Base-by-base conservation (phyloP, 2,329 filamentous ascomycete genomes). In the Monosporascus sp. region DNA sequence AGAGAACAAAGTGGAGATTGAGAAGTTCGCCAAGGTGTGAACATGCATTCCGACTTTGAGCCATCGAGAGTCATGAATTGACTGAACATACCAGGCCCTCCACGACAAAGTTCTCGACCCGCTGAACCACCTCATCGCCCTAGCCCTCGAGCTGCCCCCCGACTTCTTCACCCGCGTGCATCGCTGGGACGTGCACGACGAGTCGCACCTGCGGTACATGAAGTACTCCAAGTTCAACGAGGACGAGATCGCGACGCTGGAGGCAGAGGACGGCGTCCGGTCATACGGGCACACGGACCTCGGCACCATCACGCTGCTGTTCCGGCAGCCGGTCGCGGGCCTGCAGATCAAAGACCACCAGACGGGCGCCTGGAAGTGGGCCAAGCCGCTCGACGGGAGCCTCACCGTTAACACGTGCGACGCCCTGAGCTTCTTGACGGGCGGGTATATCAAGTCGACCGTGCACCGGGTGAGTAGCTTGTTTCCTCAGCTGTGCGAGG, bases 321-420 rank as follows among this genome's bases (percentile, higher is more conserved):
- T 82, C 69, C 72, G 78, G 0, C 79, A 82, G 58, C 79, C 79
- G 0, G 74, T 82, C 15, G 75, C 77, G 0, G 78, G 75, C 2
- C 69, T 82, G 11, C 78, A 82, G 58, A 77, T 82, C 57, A 51
- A 53, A 37, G 72, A 72, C 6, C 71, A 72, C 41, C 63, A 69
- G 0, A 68, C 72, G 9, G 70, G 70, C 3, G 54, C 72, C 17
- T 78, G 76, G 75, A 76, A 72, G 41, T 78, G 70, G 63, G 74
- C 76, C 6, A 66, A 66, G 9, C 71, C 75, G 3, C 71, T 75
- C 38, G 69, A 74, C 27, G 75, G 72, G 5, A 76, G 71, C 0
- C 72, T 78, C 35, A 77, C 75, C 1, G 72, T 78, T 51, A 78
- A 78, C 53, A 72, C 74, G 1, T 74, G 71, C 37, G 76, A 78